phyloP scores from a whole-genome alignment of 306 rosid genomes.

The Dalbergia cultrata region DNA sequence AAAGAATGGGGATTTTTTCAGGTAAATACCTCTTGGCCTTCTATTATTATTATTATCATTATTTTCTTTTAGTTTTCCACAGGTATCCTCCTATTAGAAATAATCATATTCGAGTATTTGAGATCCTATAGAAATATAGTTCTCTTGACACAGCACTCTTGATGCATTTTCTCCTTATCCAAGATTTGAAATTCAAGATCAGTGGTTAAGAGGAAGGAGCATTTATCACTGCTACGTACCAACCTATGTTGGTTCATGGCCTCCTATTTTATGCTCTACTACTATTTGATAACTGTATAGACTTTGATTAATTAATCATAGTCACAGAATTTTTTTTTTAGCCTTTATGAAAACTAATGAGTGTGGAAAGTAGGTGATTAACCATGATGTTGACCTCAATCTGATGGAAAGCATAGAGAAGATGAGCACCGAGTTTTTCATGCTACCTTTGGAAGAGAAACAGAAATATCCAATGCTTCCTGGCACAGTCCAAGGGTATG shows the following conservation, averaged over 20 bases:
- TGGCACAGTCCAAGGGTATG: slow-evolving; percentile 93
- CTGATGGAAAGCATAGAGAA: slow-evolving; percentile 76
- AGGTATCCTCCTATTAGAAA: too few relatives aligned
- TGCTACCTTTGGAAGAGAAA: slow-evolving; percentile 89
- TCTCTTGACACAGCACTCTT: too few relatives aligned
- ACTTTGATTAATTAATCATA: not conserved
- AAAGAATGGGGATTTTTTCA: slow-evolving; percentile 96
- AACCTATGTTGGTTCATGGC: too few relatives aligned
- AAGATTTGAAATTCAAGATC: too few relatives aligned
- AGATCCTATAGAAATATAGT: too few relatives aligned
- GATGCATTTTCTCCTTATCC: too few relatives aligned
- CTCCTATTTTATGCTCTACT: slow-evolving; percentile 8
- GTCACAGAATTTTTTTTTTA: not conserved
- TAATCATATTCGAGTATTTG: too few relatives aligned
- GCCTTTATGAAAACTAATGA: slow-evolving; percentile 41
- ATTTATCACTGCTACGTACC: too few relatives aligned
- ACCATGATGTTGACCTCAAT: slow-evolving; percentile 78
- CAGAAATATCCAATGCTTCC: slow-evolving; percentile 89
- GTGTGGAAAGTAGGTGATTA: slow-evolving; percentile 62
- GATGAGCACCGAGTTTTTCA: slow-evolving; percentile 77
- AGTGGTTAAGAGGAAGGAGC: too few relatives aligned
- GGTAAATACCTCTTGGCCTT: slow-evolving; percentile 52
- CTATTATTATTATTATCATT: too few relatives aligned
- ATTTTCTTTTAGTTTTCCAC: too few relatives aligned
- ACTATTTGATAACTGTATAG: not conserved